Evolutionary conservation across 2,329 filamentous ascomycete species (phyloP), one percentile per base, ranked within the genome.

Genomic region (Cytospora piceicola): DNA sequence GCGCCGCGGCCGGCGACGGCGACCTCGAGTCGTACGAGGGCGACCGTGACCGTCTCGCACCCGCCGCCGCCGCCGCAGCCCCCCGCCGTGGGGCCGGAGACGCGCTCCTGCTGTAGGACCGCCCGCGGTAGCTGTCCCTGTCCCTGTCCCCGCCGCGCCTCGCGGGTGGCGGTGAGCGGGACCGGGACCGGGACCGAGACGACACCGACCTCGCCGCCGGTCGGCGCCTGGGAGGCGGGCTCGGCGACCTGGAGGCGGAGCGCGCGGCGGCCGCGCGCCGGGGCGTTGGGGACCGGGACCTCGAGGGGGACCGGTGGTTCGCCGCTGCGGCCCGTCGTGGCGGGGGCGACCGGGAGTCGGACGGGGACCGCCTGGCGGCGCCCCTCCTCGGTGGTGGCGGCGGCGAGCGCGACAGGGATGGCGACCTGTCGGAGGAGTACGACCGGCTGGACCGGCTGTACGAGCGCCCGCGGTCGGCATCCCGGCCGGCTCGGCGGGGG

Each of bases 371-470:
- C 39, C 63, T 22, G 1, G 56, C 60, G 17, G 60, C 64, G 4
- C 64, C 52, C 36, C 64, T 58, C n/a, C n/a, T n/a, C n/a, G n/a
- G n/a, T n/a, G n/a, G n/a, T 4, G 67, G 64, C 15, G 66, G 66
- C 9, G 67, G 65, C 2, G 67, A 65, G 34, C 60, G 67, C 3
- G 67, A 58, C 24, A 54, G 20, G 20, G 64, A 66, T 30, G 59
- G n/a, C 6, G 64, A 67, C 20, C 67, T 30, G 4, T 61, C 65
- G 24, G 67, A 64, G 20, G 67, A 68, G 56, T 57, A 67, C 0
- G 65, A 68, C 8, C 67, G 65, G 22, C 61, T 62, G 2, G 67
- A 68, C 27, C 57, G 67, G 29, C 67, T 68, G 65, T 29, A 60
- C 9, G 67, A 62, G 34, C 67, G 67, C 14, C 67, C 67, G 20